A percentile compares a stretch with the other conserved stretches of the same genome.
Conservation (phyloP, 257 asterid genomes). For the Fraxinus anomala region DNA sequence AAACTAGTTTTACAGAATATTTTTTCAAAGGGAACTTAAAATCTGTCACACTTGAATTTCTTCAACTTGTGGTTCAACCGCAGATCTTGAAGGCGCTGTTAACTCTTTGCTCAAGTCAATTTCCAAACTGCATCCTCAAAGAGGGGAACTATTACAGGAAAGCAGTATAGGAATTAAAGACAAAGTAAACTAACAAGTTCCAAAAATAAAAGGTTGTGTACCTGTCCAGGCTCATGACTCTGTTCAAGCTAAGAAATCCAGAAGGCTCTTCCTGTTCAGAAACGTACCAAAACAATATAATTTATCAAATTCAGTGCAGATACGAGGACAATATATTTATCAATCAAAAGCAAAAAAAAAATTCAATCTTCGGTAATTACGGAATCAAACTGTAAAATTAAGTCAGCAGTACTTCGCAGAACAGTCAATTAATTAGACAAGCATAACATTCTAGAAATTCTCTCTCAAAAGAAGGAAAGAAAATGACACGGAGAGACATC, state of each 20-base stretch:
- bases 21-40: slow-evolving; percentile 20
- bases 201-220: slow-evolving; percentile 19
- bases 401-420: slow-evolving; percentile 2
- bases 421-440: background rate
- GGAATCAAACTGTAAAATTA: slow-evolving; percentile 4
- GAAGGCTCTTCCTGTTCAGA: slow-evolving; percentile 65
- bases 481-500: too few relatives aligned
- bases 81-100: slow-evolving; percentile 41
- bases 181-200: background rate
- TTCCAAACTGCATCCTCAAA: slow-evolving; percentile 59
- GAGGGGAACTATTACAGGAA: slow-evolving; percentile 14
- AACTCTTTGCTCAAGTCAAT: slow-evolving; percentile 73
- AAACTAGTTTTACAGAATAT: slow-evolving; percentile 9
- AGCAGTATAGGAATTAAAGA: background rate
- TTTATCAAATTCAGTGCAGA: background rate
- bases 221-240: slow-evolving; percentile 95
- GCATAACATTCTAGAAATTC: background rate
- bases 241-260: slow-evolving; percentile 91
- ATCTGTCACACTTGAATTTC: slow-evolving; percentile 48
- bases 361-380: background rate
- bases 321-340: background rate
- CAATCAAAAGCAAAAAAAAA: background rate
- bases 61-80: slow-evolving; percentile 36
- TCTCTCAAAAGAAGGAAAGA: background rate
- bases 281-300: slow-evolving; percentile 12